Percentiles rank a stretch among this genome's conserved stretches.
phyloP scores from a whole-genome alignment of 768 basidiomycete genomes.

The Suillus clintonianus region DNA sequence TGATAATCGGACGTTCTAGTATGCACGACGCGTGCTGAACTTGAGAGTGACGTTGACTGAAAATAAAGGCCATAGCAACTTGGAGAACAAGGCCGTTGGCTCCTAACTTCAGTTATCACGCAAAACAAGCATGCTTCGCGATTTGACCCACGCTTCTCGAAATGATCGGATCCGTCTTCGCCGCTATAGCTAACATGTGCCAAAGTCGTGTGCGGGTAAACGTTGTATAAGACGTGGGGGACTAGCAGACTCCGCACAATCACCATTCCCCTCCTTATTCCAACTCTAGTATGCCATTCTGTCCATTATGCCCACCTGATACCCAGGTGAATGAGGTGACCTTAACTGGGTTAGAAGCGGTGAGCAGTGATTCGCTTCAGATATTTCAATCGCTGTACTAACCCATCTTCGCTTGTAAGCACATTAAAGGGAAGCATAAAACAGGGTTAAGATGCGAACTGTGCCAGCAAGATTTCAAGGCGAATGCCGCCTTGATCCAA shows the following conservation, averaged over 20 bases:
- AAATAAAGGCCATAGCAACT: no score
- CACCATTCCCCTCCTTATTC: background rate
- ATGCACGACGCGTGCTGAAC: background rate
- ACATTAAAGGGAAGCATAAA: background rate
- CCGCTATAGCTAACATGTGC: background rate
- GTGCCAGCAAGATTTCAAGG: background rate
- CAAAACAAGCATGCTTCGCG: background rate
- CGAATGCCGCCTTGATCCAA: background rate
- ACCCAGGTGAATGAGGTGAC: background rate
- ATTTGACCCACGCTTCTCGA: background rate
- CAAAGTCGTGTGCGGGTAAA: background rate
- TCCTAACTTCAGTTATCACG: background rate
- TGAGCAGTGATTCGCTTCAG: background rate
- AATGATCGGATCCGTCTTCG: background rate
- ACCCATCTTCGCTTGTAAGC: background rate
- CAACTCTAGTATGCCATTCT: background rate
- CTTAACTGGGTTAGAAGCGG: background rate
- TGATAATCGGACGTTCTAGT: background rate
- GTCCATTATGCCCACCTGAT: slow-evolving; percentile 1
- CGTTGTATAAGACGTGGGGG: background rate
- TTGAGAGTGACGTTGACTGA: background rate
- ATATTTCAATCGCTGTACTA: background rate
- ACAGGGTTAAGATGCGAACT: background rate
- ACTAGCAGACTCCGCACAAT: background rate
- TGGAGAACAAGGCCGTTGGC: no score